A percentile compares a stretch with the other conserved stretches of the same genome.
Evolutionary conservation across 768 basidiomycete species (phyloP).

Genomic region (Polyporus arcularius): DNA sequence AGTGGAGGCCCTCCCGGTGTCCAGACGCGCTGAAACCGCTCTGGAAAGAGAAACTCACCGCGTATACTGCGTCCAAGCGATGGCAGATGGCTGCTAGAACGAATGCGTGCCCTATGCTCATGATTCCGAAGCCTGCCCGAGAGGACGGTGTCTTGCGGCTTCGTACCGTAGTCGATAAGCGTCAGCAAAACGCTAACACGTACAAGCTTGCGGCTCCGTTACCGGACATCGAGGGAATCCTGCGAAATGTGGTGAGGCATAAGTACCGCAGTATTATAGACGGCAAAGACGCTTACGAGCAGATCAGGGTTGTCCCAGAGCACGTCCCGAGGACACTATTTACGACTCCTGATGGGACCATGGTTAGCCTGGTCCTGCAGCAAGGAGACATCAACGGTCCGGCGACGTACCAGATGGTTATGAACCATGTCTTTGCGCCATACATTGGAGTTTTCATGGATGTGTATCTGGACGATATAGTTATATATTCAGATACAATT

Average conservation of each 20-base stretch:
- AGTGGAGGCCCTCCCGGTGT: constrained; percentile 37
- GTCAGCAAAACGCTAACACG: constrained; percentile 27
- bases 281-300: constrained; percentile 32
- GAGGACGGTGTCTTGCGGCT: constrained; percentile 4
- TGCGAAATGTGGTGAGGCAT: constrained; percentile 17
- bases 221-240: constrained; percentile 29
- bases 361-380: constrained; percentile 33
- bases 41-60: constrained; percentile 33
- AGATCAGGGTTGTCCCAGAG: constrained; percentile 26
- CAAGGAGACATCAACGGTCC: constrained; percentile 34
- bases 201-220: constrained; percentile 26
- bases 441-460: constrained; percentile 33
- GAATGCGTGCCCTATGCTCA: constrained; percentile 36
- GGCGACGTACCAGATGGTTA: constrained; percentile 32
- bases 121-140: constrained; percentile 30
- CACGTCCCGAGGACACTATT: constrained; percentile 26
- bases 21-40: constrained; percentile 31
- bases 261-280: constrained; percentile 25
- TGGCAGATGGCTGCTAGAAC: constrained; percentile 31
- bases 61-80: constrained; percentile 31
- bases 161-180: constrained; percentile 14
- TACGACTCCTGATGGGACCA: constrained; percentile 32
- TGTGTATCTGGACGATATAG: constrained; percentile 34
- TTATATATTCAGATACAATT: constrained; percentile 31
- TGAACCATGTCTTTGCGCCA: constrained; percentile 30